Base-by-base conservation (phyloP, 495 filamentous ascomycete species). In the Viridothelium virens region DNA sequence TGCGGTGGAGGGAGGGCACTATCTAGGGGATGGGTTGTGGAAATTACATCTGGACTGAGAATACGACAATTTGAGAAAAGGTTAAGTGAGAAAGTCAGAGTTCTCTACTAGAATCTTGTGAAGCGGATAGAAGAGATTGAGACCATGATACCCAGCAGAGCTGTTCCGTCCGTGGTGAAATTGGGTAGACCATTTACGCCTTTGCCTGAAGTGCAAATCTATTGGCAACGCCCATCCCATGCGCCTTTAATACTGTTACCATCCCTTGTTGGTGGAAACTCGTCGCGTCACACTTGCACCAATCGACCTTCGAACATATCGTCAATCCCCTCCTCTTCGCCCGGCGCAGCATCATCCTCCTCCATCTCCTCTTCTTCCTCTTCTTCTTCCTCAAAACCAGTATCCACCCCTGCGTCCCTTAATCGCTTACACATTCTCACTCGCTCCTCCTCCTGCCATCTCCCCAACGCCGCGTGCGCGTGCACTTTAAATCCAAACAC, bases 401-500 rank as follows among this genome's bases (percentile, higher is more conserved):
- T 80, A 33, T 84, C 81, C 9, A 89, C 71, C 11, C 82, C 80
- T 25, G 77, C 79, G 11, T 81, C 78, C 66, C 74, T 77, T 48
- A 89, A 81, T 44, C 91, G 81, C 65, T 83, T 80, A 68, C 88
- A 86, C 86, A 93, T 89, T 56, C 91, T 87, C 61, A 91, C 88
- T 62, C 91, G 83, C 74, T 87, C 82, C 56, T 76, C 80, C 69
- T 92, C 87, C 79, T 98, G 94, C 94, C 92, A 98, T 67, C 94
- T 85, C 56, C 88, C 86, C 68, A 98, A 77, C 3, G 94, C 90
- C 1, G 94, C 94, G 34, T 86, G 84, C 2, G 92, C 90, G 78
- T 97, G 94, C 7, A 97, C 91, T 71, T 89, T 90, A 82, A 98
- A 98, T 16, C 94, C 94, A 77, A 91, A 98, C 61, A 96, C 88